Evolutionary conservation across 257 asterid species (phyloP), one percentile per base, ranked within the genome.

Genomic region (Solanum sejunctum): DNA sequence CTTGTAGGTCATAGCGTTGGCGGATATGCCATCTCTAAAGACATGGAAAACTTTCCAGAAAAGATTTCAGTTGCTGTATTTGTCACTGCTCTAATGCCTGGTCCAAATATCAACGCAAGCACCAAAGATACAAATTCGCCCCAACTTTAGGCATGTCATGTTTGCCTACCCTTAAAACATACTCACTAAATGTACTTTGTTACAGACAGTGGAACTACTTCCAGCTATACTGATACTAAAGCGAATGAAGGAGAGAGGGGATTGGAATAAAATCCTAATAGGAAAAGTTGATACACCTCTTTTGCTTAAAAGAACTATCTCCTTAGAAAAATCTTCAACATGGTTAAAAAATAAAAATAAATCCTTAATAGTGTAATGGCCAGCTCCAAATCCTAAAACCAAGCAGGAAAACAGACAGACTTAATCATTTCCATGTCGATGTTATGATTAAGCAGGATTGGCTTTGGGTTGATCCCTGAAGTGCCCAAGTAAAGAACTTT

Each of bases 31-130:
- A 15, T 66, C 1, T 66, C 73, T 28, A 66, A 66, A 28, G 73
- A 45, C n/a, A 66, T 66, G 73, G 73, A 66, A 28, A 6, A 1
- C n/a, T 66, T 66, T 28, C 45, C 45, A 0, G 21, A 32, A 66
- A 66, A 28, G 47, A 15, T 66, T 66, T 66, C 45, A 66, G 47
- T 15, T 28, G 73, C 73, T 66, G 12, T 66, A 32, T 66, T 66
- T 66, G 12, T 66, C n/a, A 32, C 73, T 12, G 91, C 87, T 21
- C 8, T 23, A 54, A 90, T 88, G 90, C 86, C 89, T 3, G 88
- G 90, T 26, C 81, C 85, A 36, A 6, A 7, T 15, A 52, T 86
- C 51, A 80, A 85, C 21, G 17, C 71, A 5, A 49, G 87, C 57
- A 64, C 57, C n/a, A 12, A n/a, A 64, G 72, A n/a, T 64, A 2